phyloP scores from a whole-genome alignment of 2,329 filamentous ascomycete genomes.

The Coniochaeta pulveracea region DNA sequence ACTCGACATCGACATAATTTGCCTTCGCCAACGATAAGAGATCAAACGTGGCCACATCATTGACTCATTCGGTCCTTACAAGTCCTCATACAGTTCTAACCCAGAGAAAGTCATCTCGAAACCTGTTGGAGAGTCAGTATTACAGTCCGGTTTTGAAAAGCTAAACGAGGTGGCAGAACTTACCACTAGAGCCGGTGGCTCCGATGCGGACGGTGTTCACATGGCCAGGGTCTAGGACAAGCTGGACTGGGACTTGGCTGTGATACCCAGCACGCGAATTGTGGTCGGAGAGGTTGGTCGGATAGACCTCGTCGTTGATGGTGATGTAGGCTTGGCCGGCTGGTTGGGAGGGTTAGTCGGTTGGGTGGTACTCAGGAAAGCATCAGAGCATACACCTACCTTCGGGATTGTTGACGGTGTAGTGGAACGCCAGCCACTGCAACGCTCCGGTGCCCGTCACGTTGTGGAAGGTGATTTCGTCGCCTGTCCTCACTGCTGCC shows the following conservation, averaged over 20 bases:
- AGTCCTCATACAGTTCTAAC: constrained; percentile 14
- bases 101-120: constrained; percentile 13
- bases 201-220: constrained; percentile 24
- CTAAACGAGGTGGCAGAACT: background rate
- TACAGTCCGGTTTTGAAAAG: background rate
- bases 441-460: constrained; percentile 21
- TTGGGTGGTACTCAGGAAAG: constrained; percentile 6
- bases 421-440: constrained; percentile 26
- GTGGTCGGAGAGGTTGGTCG: constrained; percentile 22
- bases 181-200: constrained; percentile 13
- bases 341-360: constrained; percentile 3
- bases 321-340: constrained; percentile 21
- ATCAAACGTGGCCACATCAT: background rate
- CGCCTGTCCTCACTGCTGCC: constrained; percentile 12
- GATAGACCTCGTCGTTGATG: constrained; percentile 18
- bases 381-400: constrained; percentile 8
- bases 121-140: constrained; percentile 2
- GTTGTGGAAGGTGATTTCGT: constrained; percentile 22
- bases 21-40: no score
- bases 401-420: constrained; percentile 17
- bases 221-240: constrained; percentile 17
- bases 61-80: background rate
- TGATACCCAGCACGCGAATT: constrained; percentile 25
- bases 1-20: no score
- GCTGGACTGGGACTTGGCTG: constrained; percentile 20